Conservation (phyloP, 345 rosid genomes). For the Boechera retrofracta region DNA sequence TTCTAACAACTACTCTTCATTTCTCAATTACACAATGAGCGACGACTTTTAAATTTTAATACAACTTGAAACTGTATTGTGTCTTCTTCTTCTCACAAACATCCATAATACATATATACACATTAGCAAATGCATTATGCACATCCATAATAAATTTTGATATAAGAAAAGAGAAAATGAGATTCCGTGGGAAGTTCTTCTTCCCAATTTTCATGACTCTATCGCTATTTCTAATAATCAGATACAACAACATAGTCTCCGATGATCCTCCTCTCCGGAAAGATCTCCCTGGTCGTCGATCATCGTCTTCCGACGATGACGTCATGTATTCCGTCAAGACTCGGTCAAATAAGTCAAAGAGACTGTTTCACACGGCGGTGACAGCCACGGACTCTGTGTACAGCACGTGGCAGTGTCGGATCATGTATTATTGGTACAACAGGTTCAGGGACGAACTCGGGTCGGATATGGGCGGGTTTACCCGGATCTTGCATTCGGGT, state of each 20-base stretch:
- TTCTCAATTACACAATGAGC: slow-evolving; percentile 19
- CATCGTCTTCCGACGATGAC: slow-evolving; percentile 55
- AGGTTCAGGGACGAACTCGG: slow-evolving; percentile 63
- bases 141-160: background rate
- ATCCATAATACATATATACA: slow-evolving; percentile 11
- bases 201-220: slow-evolving; percentile 65
- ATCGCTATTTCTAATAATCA: slow-evolving; percentile 81
- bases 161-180: slow-evolving; percentile 11
- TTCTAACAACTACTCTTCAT: slow-evolving; percentile 35
- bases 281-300: slow-evolving; percentile 74
- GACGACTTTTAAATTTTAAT: slow-evolving; percentile 37
- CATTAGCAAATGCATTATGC: slow-evolving; percentile 7
- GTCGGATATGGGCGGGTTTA: slow-evolving; percentile 94
- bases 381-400: slow-evolving; percentile 92
- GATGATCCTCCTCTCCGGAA: slow-evolving; percentile 80
- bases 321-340: slow-evolving; percentile 56
- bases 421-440: slow-evolving; percentile 98
- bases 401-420: slow-evolving; percentile 94
- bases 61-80: background rate
- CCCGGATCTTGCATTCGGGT: slow-evolving; percentile 95
- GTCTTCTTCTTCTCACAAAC: background rate
- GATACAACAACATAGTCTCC: slow-evolving; percentile 82
- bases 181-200: slow-evolving; percentile 48
- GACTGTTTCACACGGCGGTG: slow-evolving; percentile 93
- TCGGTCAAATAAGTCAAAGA: slow-evolving; percentile 44